These are phyloP conservation scores for Lecanoromycetidae sp. DNA, from an alignment of 2,329 filamentous ascomycete genomes.

Conservation along the genomic window DNA sequence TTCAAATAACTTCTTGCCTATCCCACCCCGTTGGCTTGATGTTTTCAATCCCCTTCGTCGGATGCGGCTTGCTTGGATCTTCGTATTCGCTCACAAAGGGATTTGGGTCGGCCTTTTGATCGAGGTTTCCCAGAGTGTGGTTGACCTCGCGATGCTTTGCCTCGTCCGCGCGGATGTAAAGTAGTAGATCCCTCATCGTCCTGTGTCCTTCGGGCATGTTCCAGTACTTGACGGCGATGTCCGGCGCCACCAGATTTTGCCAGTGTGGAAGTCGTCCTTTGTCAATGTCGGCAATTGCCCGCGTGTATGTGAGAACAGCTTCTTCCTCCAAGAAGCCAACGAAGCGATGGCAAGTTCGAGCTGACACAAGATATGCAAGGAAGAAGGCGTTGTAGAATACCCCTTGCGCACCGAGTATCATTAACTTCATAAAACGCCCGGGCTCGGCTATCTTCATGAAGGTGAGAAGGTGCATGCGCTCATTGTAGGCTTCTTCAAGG, in stretches of 20 bases:
- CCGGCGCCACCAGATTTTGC: slow-evolving; percentile 65
- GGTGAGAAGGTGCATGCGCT: slow-evolving; percentile 83
- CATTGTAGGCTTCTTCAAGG: slow-evolving; percentile 82
- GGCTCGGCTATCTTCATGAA: slow-evolving; percentile 87
- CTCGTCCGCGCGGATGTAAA: slow-evolving; percentile 85
- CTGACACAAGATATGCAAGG: slow-evolving; percentile 72
- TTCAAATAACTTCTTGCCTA: slow-evolving; percentile 59
- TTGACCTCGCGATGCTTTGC: slow-evolving; percentile 89
- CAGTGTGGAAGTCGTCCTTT: slow-evolving; percentile 72
- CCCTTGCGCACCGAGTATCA: slow-evolving; percentile 85
- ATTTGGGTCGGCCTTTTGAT: slow-evolving; percentile 79
- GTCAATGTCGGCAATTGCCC: slow-evolving; percentile 78
- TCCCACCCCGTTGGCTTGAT: slow-evolving; percentile 68
- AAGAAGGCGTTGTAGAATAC: slow-evolving; percentile 96
- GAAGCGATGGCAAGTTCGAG: slow-evolving; percentile 83
- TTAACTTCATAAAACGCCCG: slow-evolving; percentile 78
- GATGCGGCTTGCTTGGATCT: slow-evolving; percentile 53
- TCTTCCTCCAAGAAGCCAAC: slow-evolving; percentile 97
- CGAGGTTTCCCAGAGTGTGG: slow-evolving; percentile 80
- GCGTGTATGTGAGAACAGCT: slow-evolving; percentile 88
- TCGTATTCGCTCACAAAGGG: slow-evolving; percentile 80
- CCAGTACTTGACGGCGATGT: slow-evolving; percentile 88
- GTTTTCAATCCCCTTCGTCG: slow-evolving; percentile 53
- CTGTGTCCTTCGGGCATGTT: slow-evolving; percentile 74
- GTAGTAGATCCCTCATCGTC: slow-evolving; percentile 72